Conservation (phyloP, 2,329 filamentous ascomycete genomes). For the Aspergillus piperis region DNA sequence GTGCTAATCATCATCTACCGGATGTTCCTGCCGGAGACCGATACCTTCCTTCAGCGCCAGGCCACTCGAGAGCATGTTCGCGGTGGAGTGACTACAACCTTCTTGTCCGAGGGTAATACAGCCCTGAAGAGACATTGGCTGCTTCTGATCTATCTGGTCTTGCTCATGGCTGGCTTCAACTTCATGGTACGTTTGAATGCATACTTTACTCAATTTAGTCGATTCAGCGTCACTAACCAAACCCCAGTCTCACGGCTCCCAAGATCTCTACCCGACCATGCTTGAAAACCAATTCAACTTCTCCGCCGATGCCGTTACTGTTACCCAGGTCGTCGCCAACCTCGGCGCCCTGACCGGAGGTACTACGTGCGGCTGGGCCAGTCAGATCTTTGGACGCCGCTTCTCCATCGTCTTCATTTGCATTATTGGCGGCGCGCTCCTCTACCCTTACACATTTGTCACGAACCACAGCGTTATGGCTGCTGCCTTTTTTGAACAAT, state of each 20-base stretch:
- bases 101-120: conserved; percentile 74
- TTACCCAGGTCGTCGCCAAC: conserved; percentile 72
- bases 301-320: conserved; percentile 60
- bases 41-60: conserved; percentile 68
- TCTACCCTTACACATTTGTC: conserved; percentile 81
- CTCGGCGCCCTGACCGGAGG: conserved; percentile 71
- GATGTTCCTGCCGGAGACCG: conserved; percentile 75
- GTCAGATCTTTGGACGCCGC: conserved; percentile 69
- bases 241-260: conserved; percentile 66
- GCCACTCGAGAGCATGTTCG: conserved; percentile 59
- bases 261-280: conserved; percentile 65
- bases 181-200: conserved; percentile 62
- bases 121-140: conserved; percentile 80
- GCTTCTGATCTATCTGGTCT: conserved; percentile 75
- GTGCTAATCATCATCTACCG: conserved; percentile 79
- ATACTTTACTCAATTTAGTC: neutral
- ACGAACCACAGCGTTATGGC: conserved; percentile 67
- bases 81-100: conserved; percentile 65
- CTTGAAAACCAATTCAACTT: conserved; percentile 61
- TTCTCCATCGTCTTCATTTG: conserved; percentile 67
- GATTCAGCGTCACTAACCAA: neutral
- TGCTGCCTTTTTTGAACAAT: conserved; percentile 81
- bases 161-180: conserved; percentile 89
- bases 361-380: conserved; percentile 65
- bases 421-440: conserved; percentile 69